These are phyloP conservation scores for Fraxinus nigra DNA, from an alignment of 305 asterid species.

Conservation along the genomic window DNA sequence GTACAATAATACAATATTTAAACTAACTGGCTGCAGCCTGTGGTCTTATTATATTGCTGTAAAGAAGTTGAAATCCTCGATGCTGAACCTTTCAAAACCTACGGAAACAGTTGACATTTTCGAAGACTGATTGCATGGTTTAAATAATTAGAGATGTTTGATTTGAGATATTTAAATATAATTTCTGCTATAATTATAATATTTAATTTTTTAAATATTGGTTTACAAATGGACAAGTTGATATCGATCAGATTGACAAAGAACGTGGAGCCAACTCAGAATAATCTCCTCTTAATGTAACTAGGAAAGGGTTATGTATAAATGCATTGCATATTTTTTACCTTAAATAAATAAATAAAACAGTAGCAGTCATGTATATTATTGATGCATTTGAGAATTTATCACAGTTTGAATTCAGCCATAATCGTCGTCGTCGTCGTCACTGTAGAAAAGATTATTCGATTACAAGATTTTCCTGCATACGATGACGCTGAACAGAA, in stretches of 20 bases:
- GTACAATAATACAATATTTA: constrained; percentile 2
- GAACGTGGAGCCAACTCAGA: not conserved
- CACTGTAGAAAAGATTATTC: not conserved
- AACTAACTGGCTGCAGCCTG: not conserved
- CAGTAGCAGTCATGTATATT: not conserved
- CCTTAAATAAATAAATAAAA: not conserved
- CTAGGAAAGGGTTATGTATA: not conserved
- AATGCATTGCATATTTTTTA: not conserved
- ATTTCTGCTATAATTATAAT: not conserved
- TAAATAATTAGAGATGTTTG: not conserved
- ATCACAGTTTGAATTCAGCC: not conserved
- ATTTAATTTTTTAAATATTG: too few species aligned
- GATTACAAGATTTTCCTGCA: constrained; percentile 42
- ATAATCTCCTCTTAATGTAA: not conserved
- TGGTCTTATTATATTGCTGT: constrained; percentile 12
- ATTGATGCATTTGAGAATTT: not conserved
- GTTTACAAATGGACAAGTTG: not conserved
- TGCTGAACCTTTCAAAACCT: constrained; percentile 39
- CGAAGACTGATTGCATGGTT: not conserved
- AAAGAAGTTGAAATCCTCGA: constrained; percentile 24
- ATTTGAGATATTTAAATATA: not conserved
- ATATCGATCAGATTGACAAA: not conserved
- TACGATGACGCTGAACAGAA: constrained; percentile 38
- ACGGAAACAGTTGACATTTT: constrained; percentile 15
- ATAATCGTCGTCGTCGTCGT: not conserved